Conservation (phyloP, 192 early-diverging fungal species). For the Backusella tarrabulga region DNA sequence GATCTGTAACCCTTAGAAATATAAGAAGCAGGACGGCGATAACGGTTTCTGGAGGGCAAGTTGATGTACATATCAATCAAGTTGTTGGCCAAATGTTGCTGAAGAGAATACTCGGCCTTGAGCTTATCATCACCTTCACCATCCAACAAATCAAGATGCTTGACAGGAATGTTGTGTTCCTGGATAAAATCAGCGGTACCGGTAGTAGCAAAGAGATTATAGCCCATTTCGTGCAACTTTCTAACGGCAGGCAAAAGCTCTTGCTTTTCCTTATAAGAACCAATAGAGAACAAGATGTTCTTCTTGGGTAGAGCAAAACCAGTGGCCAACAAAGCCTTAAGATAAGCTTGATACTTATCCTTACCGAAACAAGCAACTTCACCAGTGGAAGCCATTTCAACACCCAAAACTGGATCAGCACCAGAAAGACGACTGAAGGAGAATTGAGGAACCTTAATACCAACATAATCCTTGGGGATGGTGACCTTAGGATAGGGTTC, state of each 20-base stretch:
- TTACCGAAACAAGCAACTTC: slow-evolving; percentile 98
- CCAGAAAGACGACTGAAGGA: slow-evolving; percentile 93
- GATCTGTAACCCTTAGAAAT: slow-evolving; percentile 93
- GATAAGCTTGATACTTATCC: slow-evolving; percentile 98
- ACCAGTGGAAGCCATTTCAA: slow-evolving; percentile 99
- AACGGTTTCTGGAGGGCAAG: slow-evolving; percentile 95
- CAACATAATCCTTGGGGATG: slow-evolving; percentile 80
- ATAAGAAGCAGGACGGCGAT: slow-evolving; percentile 93
- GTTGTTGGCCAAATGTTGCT: slow-evolving; percentile 95
- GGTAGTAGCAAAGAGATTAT: slow-evolving; percentile 90
- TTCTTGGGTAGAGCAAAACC: slow-evolving; percentile 92
- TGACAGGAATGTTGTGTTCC: slow-evolving; percentile 90
- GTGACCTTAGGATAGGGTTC: slow-evolving; percentile 76
- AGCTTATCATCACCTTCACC: slow-evolving; percentile 45
- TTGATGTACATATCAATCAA: slow-evolving; percentile 99
- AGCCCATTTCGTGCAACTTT: slow-evolving; percentile 85
- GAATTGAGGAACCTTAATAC: slow-evolving; percentile 98
- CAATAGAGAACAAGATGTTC: slow-evolving; percentile 96
- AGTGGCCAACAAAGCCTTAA: slow-evolving; percentile 93
- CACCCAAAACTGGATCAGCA: slow-evolving; percentile 96
- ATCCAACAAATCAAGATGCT: slow-evolving; percentile 86
- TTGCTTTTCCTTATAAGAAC: slow-evolving; percentile 97
- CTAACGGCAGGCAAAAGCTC: slow-evolving; percentile 92
- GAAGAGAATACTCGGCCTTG: slow-evolving; percentile 88
- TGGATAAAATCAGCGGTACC: slow-evolving; percentile 97